Conservation (phyloP, 163 green algal genomes). For the Prototheca wickerhamii region DNA sequence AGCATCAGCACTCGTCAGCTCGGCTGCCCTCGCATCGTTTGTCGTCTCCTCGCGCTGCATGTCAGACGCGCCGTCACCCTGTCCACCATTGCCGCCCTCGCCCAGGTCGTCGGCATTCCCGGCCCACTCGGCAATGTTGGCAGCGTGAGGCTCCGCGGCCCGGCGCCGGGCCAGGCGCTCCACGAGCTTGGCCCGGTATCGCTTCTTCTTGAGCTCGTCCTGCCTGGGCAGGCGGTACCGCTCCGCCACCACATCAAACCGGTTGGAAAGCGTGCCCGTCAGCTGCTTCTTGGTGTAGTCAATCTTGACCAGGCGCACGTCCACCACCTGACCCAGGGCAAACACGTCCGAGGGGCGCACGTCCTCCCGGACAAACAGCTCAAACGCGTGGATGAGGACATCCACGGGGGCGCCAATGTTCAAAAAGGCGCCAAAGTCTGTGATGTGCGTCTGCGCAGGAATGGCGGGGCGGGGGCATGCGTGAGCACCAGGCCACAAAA, state of each 20-base stretch:
- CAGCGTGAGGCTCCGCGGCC: no score
- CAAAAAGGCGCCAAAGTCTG: constrained; percentile 83
- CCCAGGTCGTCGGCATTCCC: no score
- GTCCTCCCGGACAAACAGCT: constrained; percentile 69
- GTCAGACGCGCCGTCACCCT: no score
- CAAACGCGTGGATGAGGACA: constrained; percentile 89
- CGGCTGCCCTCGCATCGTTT: no score
- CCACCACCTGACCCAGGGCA: constrained; percentile 45
- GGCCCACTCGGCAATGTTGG: no score
- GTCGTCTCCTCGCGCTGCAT: no score
- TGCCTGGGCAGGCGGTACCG: neutral
- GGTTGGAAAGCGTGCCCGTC: neutral
- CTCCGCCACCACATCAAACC: neutral
- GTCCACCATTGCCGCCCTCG: no score
- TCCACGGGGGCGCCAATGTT: constrained; percentile 74
- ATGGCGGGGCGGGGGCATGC: no score
- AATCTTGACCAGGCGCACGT: constrained; percentile 52
- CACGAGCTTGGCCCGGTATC: neutral
- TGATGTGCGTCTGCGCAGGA: constrained; percentile 34
- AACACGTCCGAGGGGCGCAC: constrained; percentile 49
- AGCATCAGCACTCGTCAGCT: no score
- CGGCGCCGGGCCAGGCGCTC: no score
- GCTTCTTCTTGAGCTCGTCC: no score
- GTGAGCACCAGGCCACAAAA: no score
- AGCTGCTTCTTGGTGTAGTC: constrained; percentile 41